Base-by-base conservation (phyloP, 2,329 filamentous ascomycete species). In the Alternaria sp. region DNA sequence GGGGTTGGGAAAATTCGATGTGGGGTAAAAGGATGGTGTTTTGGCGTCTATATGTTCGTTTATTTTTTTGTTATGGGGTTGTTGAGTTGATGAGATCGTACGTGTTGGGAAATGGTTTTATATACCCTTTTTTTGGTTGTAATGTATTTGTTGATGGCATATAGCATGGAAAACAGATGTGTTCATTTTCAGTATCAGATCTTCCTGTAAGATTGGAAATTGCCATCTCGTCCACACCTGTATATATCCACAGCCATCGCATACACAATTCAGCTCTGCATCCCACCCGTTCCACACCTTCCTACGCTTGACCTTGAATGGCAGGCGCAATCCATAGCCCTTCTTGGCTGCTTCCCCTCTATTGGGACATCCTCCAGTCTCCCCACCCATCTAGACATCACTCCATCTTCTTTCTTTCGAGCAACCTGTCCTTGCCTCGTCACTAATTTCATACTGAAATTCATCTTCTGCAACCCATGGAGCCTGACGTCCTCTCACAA, bases 81-180 rank as follows among this genome's bases (percentile, higher is more conserved):
- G 13, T 26, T 26, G 39, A 36, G 44, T 21, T 48, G 41, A 21
- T 21, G 2, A 45, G n/a, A 10, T 2, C 26, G 9, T 7, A 31
- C 21, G 28, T 31, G 42, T 13, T 33, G 17, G 21, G 21, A 48
- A 48, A 34, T 36, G 21, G 44, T 48, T 48, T 29, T 48, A 48
- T 48, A 48, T 48, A 48, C 44, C 44, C 44, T 48, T 48, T 45
- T 48, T 48, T 48, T 17, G 17, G 13, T 48, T 48, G 40, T 42
- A 48, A 36, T 36, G 31, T 48, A 48, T 26, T 26, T 34, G 21
- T 31, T 24, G 0, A 48, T 11, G 17, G 44, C 29, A 46, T 3
- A 7, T 9, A 23, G 13, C n/a, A 28, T 29, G 28, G 5, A 17
- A 21, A 5, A 6, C 2, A 9, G 8, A 28, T 28, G 14, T 28